Percentiles rank a stretch among this genome's conserved stretches.
These are phyloP conservation scores for Pugionium cornutum DNA, from an alignment of 345 rosid genomes.

Conservation along the genomic window DNA sequence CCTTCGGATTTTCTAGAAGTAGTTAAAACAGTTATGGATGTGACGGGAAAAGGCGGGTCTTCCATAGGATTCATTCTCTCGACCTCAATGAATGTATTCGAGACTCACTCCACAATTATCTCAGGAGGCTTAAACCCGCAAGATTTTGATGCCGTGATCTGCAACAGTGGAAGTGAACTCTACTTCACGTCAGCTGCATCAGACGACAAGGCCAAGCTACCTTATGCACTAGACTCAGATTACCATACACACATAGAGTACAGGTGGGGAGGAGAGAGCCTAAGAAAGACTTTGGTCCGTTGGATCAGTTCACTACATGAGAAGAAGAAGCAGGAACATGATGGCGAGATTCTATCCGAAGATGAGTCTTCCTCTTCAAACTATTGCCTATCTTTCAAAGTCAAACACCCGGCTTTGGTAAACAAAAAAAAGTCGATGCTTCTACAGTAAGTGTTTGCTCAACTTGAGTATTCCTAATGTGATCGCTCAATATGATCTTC, in stretches of 20 bases:
- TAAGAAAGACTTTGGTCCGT: slow-evolving; percentile 67
- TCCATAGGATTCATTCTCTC: slow-evolving; percentile 63
- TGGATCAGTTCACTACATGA: slow-evolving; percentile 60
- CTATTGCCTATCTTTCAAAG: slow-evolving; percentile 55
- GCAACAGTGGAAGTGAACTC: slow-evolving; percentile 80
- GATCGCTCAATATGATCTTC: not conserved
- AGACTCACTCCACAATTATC: slow-evolving; percentile 51
- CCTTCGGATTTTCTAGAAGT: slow-evolving; percentile 41
- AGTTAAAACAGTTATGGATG: slow-evolving; percentile 49
- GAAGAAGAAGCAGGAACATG: slow-evolving; percentile 41
- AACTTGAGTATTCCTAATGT: not conserved
- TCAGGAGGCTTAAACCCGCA: slow-evolving; percentile 57
- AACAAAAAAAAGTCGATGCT: not conserved
- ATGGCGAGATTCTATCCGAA: slow-evolving; percentile 45
- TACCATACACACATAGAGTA: slow-evolving; percentile 77
- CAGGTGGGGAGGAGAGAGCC: slow-evolving; percentile 78
- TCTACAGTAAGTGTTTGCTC: not conserved
- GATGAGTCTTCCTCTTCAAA: slow-evolving; percentile 55
- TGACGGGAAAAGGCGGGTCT: slow-evolving; percentile 43
- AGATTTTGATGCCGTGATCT: slow-evolving; percentile 75
- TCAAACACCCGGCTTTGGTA: slow-evolving; percentile 51
- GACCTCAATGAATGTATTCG: slow-evolving; percentile 63
- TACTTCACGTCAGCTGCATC: slow-evolving; percentile 58
- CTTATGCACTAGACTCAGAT: slow-evolving; percentile 62
- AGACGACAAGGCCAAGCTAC: slow-evolving; percentile 48